Conservation (phyloP, 148 eudicot genomes). For the Rhododendron vialii region DNA sequence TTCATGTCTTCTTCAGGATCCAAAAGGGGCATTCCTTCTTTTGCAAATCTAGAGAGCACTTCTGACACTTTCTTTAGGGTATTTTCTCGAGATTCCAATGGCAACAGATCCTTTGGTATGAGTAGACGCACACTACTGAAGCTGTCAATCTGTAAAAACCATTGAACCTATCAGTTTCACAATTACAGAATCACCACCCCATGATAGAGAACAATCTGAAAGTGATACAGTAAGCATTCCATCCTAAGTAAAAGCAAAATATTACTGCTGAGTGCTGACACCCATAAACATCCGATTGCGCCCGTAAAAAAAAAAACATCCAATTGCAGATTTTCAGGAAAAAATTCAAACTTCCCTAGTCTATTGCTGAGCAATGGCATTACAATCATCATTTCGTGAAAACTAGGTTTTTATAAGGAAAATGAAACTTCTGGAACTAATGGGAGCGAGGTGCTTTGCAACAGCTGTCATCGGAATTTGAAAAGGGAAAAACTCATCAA, state of each 20-base stretch:
- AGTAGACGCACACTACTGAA: conserved; percentile 67
- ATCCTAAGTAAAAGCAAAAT: background rate
- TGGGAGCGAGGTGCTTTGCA: background rate
- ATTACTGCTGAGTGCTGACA: background rate
- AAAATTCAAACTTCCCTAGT: background rate
- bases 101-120: conserved; percentile 85
- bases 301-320: too few relatives aligned
- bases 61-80: conserved; percentile 86
- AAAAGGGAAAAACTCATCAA: background rate
- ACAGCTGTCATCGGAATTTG: background rate
- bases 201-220: background rate
- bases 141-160: conserved; percentile 51
- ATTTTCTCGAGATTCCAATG: conserved; percentile 79
- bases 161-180: background rate
- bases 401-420: background rate
- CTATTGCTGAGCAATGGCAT: background rate
- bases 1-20: conserved; percentile 99
- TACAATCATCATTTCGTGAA: background rate
- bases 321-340: background rate
- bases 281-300: background rate
- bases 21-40: conserved; percentile 77
- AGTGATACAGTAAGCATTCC: background rate
- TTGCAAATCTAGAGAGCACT: conserved; percentile 72
- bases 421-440: background rate
- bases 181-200: background rate